These are phyloP conservation scores for Coniochaeta ligniaria DNA, from an alignment of 2,329 filamentous ascomycete genomes.

Conservation along the genomic window DNA sequence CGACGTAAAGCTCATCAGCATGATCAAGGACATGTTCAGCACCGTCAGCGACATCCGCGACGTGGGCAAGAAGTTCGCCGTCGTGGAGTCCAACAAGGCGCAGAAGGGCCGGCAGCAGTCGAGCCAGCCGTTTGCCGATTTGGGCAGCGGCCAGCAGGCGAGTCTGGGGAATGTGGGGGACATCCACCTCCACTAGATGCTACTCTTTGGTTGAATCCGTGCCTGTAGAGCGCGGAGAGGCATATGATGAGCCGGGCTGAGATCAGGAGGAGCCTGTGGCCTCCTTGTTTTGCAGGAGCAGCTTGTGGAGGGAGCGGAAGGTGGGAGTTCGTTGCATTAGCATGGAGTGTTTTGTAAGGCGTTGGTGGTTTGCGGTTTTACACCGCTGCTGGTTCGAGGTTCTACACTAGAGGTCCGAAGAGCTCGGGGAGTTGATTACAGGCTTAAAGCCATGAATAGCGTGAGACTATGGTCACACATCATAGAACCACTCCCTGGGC, in stretches of 20 bases:
- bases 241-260: background rate
- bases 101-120: slow-evolving; percentile 7
- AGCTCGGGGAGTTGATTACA: background rate
- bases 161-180: background rate
- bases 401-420: background rate
- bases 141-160: background rate
- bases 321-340: background rate
- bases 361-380: background rate
- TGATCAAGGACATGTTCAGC: slow-evolving; percentile 70
- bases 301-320: background rate
- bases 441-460: background rate
- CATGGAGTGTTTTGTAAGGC: background rate
- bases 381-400: background rate
- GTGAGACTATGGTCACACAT: background rate
- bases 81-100: slow-evolving; percentile 40
- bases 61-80: slow-evolving; percentile 65
- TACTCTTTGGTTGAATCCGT: background rate
- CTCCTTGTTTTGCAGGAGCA: background rate
- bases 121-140: background rate
- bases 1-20: slow-evolving; percentile 70
- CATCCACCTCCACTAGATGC: background rate
- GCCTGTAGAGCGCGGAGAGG: background rate
- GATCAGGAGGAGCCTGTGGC: background rate
- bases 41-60: slow-evolving; percentile 65
- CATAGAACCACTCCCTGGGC: background rate